phyloP scores from a whole-genome alignment of 208 protist genomes.

The Wallacemonas collosoma region DNA sequence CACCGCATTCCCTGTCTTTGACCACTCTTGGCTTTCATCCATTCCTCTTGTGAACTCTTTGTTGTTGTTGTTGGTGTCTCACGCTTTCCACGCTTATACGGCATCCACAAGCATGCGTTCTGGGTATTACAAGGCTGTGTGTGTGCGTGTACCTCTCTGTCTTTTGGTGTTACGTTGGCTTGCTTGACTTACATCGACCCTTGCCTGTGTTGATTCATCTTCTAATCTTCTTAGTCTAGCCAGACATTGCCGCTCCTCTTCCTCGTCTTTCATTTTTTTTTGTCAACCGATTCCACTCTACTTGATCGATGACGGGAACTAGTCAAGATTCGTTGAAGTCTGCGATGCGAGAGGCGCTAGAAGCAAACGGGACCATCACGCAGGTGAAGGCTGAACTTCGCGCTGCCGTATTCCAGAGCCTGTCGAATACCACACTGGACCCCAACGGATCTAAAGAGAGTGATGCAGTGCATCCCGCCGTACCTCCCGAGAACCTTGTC shows the following conservation, averaged over 20 bases:
- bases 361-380: conserved; percentile 82
- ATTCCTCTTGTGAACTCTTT: too few relatives aligned
- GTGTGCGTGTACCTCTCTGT: too few relatives aligned
- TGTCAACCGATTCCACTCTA: neutral
- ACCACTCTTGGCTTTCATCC: too few relatives aligned
- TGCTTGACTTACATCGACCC: too few relatives aligned
- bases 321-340: conserved; percentile 79
- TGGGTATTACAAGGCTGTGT: too few relatives aligned
- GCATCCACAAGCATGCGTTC: too few relatives aligned
- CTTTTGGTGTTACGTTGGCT: too few relatives aligned
- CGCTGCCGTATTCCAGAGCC: conserved; percentile 84
- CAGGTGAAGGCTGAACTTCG: conserved; percentile 89
- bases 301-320: conserved; percentile 32
- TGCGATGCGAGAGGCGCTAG: conserved; percentile 86
- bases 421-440: conserved; percentile 50
- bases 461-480: conserved; percentile 33
- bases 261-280: conserved; percentile 9
- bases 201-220: too few relatives aligned
- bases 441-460: conserved; percentile 7
- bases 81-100: too few relatives aligned
- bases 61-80: too few relatives aligned
- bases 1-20: too few relatives aligned
- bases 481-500: conserved; percentile 91
- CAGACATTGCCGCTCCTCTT: neutral
- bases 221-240: too few relatives aligned